Evolutionary conservation across 306 rosid species (phyloP).

Genomic region (Prunus mume): DNA sequence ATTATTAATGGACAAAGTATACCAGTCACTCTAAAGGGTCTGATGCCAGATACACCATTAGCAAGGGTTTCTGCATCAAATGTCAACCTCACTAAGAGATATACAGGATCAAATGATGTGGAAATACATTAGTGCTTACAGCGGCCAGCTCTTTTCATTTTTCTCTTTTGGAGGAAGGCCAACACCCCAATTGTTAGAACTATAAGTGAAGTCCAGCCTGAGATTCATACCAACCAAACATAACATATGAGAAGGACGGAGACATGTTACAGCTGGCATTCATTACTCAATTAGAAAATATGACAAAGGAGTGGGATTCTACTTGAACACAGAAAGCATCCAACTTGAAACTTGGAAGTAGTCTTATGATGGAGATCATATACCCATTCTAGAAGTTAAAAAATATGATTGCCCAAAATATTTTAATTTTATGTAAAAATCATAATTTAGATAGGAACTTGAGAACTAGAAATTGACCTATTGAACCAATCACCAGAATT

Average conservation of each 20-base stretch:
- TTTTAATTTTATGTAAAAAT: not conserved
- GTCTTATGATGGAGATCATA: not conserved
- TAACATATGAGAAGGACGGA: constrained; percentile 8
- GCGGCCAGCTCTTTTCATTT: constrained; percentile 78
- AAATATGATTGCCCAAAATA: not conserved
- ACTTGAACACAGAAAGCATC: not conserved
- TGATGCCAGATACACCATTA: constrained; percentile 2
- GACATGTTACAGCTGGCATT: not conserved
- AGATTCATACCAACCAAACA: constrained; percentile 19
- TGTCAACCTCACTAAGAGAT: constrained; percentile 1
- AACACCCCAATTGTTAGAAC: constrained; percentile 85
- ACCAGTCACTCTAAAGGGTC: constrained; percentile 4
- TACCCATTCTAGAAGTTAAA: not conserved
- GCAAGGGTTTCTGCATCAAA: constrained; percentile 18
- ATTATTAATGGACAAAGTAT: constrained; percentile 17
- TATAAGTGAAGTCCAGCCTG: constrained; percentile 89
- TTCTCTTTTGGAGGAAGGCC: constrained; percentile 91
- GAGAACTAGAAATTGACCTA: constrained; percentile 45
- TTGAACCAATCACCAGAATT: constrained; percentile 98
- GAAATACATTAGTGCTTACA: constrained; percentile 51
- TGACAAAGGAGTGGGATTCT: not conserved
- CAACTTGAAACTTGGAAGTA: not conserved
- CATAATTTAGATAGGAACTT: not conserved
- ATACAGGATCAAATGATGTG: not conserved
- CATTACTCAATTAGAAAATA: not conserved